Base-by-base conservation (phyloP, 2,329 filamentous ascomycete species). In the Falciphora oryzae region DNA sequence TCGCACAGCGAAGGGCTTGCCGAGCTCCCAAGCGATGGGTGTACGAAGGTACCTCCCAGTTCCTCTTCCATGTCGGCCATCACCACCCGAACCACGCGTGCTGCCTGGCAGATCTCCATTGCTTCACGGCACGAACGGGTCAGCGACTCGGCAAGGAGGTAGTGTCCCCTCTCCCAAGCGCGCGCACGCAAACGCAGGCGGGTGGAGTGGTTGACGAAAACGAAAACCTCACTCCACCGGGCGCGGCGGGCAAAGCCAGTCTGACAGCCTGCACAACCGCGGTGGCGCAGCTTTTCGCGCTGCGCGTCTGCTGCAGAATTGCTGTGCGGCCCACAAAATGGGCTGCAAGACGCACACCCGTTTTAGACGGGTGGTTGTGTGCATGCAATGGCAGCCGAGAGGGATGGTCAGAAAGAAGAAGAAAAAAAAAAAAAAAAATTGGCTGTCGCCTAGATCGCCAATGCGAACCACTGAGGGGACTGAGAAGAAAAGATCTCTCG, bases 341-440 rank as follows among this genome's bases (percentile, higher is more conserved):
- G 44, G 22, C 44, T 53, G 44, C 44, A 53, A 53, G 44, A n/a
- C 8, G 44, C 44, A 53, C 44, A 22, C 44, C 44, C 44, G 44
- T 53, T 53, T 53, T 53, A 53, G 44, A 53, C 22, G 44, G 44
- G 4, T 53, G 18, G 44, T 10, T 53, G 44, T 53, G 44, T 50
- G 44, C 22, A 8, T 22, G 16, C 16, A 22, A 16, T 3, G 8
- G 22, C 44, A 25, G 44, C 44, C 44, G 44, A 53, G 22, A 53
- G n/a, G n/a, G 44, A 53, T 53, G 44, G n/a, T 53, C 44, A 53
- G 44, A 53, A 11, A n/a, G n/a, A n/a, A n/a, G n/a, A n/a, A n/a
- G n/a, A n/a, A n/a, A n/a, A 53, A 25, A 50, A n/a, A 53, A 53
- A 53, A 53, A 25, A 50, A n/a, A 53, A 53, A 53, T 53, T n/a